Evolutionary conservation across 305 asterid species (phyloP).

Genomic region (Fraxinus nigra): DNA sequence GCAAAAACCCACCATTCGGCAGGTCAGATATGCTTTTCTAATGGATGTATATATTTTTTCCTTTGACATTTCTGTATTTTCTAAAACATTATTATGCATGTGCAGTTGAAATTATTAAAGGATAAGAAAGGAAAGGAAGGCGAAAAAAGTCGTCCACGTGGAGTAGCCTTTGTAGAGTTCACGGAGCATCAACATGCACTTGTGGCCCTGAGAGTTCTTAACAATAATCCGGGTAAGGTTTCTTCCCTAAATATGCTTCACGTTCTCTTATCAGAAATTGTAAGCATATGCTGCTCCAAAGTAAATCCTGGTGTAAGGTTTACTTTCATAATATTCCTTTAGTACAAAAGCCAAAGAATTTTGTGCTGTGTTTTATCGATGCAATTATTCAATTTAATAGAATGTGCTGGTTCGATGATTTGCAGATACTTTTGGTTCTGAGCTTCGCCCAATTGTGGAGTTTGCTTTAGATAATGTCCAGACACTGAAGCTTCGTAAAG

Average conservation of each 20-base stretch:
- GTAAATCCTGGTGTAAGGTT: not conserved
- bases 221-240: slow-evolving; percentile 81
- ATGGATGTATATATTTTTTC: slow-evolving; percentile 1
- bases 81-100: slow-evolving; percentile 11
- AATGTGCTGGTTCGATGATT: slow-evolving; percentile 8
- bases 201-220: slow-evolving; percentile 94
- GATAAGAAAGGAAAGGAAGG: slow-evolving; percentile 62
- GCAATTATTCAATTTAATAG: not conserved
- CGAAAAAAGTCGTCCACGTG: slow-evolving; percentile 65
- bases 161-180: slow-evolving; percentile 94
- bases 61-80: not conserved
- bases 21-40: slow-evolving; percentile 47
- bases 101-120: slow-evolving; percentile 72
- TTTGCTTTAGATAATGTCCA: slow-evolving; percentile 91
- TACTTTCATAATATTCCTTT: not conserved
- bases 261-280: slow-evolving; percentile 10
- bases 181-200: slow-evolving; percentile 97
- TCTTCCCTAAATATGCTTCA: not conserved
- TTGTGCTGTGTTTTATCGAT: not conserved
- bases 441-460: slow-evolving; percentile 95
- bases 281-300: slow-evolving; percentile 2
- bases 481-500: slow-evolving; percentile 66
- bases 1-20: slow-evolving; percentile 78
- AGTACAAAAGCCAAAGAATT: not conserved
- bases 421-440: slow-evolving; percentile 75